These are phyloP conservation scores for Quercus alba DNA, from an alignment of 306 rosid species.

Conservation along the genomic window DNA sequence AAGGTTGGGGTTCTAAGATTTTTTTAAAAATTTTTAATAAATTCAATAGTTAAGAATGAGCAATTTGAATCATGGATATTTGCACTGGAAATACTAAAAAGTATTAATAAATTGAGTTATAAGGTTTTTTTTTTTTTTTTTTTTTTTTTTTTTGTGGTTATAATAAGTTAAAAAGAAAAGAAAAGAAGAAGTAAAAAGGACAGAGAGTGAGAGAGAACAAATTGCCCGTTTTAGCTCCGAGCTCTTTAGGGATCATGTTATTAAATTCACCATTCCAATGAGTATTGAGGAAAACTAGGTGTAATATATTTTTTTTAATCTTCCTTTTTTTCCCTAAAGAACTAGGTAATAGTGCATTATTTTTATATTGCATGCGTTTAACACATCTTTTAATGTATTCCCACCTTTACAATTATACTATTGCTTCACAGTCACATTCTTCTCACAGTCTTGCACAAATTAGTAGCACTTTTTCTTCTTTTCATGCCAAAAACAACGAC, in stretches of 20 bases:
- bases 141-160: too few relatives aligned
- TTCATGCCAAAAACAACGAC: neutral
- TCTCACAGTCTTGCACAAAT: neutral
- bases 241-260: neutral
- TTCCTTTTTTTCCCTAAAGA: neutral
- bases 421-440: neutral
- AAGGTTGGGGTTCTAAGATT: too few relatives aligned
- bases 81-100: too few relatives aligned
- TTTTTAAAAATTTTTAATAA: too few relatives aligned
- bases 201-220: too few relatives aligned
- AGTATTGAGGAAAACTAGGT: neutral
- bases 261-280: neutral
- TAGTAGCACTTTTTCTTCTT: neutral
- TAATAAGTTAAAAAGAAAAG: too few relatives aligned
- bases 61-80: fast-evolving
- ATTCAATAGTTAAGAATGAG: too few relatives aligned
- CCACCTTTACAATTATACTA: slow-evolving; percentile 1
- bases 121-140: too few relatives aligned
- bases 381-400: slow-evolving; percentile 32
- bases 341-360: neutral
- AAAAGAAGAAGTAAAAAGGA: too few relatives aligned
- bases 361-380: slow-evolving; percentile 37
- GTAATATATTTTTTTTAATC: too few relatives aligned
- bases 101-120: too few relatives aligned
- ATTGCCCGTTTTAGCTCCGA: neutral